Conservation (phyloP, 2,329 filamentous ascomycete species). For the Tolypocladium sp. region DNA sequence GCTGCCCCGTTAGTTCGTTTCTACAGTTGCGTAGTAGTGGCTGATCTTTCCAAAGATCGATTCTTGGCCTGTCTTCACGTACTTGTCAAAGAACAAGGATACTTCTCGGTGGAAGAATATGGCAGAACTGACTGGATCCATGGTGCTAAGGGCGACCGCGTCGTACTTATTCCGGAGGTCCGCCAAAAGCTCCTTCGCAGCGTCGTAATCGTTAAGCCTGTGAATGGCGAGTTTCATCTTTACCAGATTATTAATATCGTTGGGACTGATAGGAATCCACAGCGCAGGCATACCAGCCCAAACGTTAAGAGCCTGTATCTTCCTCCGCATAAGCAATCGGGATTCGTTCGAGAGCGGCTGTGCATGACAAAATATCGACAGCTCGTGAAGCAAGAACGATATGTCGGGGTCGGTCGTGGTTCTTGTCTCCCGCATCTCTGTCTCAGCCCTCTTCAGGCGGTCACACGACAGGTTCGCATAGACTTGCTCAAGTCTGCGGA, state of each 20-base stretch:
- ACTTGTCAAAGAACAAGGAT: conserved; percentile 1
- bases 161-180: background rate
- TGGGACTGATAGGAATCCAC: conserved; percentile 5
- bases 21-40: no score
- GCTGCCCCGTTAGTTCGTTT: no score
- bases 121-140: conserved; percentile 4
- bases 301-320: conserved; percentile 4
- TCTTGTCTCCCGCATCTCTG: background rate
- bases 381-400: background rate
- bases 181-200: background rate
- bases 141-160: background rate
- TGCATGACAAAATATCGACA: background rate
- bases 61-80: conserved; percentile 1
- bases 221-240: conserved; percentile 6
- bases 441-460: background rate
- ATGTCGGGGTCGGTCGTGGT: background rate
- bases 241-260: conserved; percentile 7
- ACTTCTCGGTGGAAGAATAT: conserved; percentile 4
- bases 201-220: background rate
- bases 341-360: conserved; percentile 4
- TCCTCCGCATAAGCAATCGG: conserved; percentile 3
- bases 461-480: background rate
- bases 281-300: conserved; percentile 3
- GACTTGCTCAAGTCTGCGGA: background rate
- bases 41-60: conserved; percentile 20